phyloP scores from a whole-genome alignment of 2,329 filamentous ascomycete species.

The Eutypella sp. region DNA sequence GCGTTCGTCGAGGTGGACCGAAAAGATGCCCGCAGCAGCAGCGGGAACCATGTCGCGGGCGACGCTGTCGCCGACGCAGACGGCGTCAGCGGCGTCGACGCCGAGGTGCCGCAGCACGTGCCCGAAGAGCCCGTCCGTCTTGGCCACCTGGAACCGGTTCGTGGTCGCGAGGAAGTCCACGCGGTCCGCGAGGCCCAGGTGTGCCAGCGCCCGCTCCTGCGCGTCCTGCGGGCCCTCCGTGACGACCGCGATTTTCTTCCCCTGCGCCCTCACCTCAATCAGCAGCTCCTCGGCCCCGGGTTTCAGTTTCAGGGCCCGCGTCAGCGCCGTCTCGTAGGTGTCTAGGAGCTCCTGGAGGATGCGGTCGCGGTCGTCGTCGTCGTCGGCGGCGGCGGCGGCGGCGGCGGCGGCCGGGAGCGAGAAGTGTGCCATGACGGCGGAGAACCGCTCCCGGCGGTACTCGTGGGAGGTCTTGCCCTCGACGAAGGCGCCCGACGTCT shows the following conservation, averaged over 20 bases:
- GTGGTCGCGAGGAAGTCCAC: constrained; percentile 28
- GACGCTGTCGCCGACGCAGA: constrained; percentile 25
- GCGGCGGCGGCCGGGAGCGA: constrained; percentile 12
- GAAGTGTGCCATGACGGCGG: constrained; percentile 25
- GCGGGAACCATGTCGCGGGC: constrained; percentile 26
- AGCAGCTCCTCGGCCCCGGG: constrained; percentile 32
- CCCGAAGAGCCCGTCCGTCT: constrained; percentile 22
- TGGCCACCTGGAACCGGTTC: constrained; percentile 24
- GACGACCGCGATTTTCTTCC: constrained; percentile 37
- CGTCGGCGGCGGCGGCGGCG: no score
- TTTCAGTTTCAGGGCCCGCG: constrained; percentile 28
- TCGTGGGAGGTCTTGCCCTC: constrained; percentile 39
- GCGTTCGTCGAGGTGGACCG: constrained; percentile 22
- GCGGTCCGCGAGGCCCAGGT: constrained; percentile 22
- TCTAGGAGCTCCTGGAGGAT: constrained; percentile 19
- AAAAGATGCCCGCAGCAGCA: constrained; percentile 20
- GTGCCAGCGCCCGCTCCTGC: constrained; percentile 36
- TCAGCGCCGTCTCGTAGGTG: constrained; percentile 27
- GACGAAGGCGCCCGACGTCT: constrained; percentile 35
- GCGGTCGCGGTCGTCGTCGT: no score
- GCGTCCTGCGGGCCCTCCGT: constrained; percentile 44
- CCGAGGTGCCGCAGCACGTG: constrained; percentile 21
- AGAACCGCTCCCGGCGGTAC: constrained; percentile 37
- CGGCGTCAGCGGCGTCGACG: constrained; percentile 21
- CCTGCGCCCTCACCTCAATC: constrained; percentile 23